These are phyloP conservation scores for Magnaporthales sp. DNA, from an alignment of 2,329 filamentous ascomycete species.

Conservation along the genomic window DNA sequence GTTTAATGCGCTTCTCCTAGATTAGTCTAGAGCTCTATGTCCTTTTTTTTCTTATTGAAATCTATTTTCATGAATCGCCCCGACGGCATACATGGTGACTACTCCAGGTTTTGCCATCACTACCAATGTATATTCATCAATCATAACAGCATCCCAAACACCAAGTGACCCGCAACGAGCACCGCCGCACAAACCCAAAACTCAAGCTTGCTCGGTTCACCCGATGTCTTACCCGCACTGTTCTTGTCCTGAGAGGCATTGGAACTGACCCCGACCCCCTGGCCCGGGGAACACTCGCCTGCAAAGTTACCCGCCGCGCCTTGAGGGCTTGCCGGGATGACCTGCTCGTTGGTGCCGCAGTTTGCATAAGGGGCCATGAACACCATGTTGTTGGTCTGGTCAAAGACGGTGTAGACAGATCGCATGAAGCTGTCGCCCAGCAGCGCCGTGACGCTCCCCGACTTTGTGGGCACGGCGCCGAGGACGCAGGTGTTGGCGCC, in stretches of 20 bases:
- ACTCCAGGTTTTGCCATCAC: not conserved
- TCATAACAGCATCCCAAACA: not conserved
- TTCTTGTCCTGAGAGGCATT: constrained; percentile 7
- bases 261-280: not conserved
- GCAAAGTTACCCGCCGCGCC: constrained; percentile 10
- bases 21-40: not conserved
- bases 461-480: constrained; percentile 20
- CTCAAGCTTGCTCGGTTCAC: not conserved
- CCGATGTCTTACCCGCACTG: not conserved
- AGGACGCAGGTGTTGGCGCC: constrained; percentile 29
- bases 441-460: constrained; percentile 13
- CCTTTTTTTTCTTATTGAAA: not conserved
- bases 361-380: constrained; percentile 21
- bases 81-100: not conserved
- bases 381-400: constrained; percentile 21
- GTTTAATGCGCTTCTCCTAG: not conserved
- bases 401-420: constrained; percentile 22
- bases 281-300: constrained; percentile 12
- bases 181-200: not conserved
- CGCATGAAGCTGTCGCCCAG: constrained; percentile 23
- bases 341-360: constrained; percentile 19
- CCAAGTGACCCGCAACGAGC: not conserved
- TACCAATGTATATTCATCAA: not conserved
- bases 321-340: constrained; percentile 12
- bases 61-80: no score